Evolutionary conservation across 2,329 filamentous ascomycete species (phyloP), one percentile per base, ranked within the genome.

Genomic region (Xylaria arbuscula): DNA sequence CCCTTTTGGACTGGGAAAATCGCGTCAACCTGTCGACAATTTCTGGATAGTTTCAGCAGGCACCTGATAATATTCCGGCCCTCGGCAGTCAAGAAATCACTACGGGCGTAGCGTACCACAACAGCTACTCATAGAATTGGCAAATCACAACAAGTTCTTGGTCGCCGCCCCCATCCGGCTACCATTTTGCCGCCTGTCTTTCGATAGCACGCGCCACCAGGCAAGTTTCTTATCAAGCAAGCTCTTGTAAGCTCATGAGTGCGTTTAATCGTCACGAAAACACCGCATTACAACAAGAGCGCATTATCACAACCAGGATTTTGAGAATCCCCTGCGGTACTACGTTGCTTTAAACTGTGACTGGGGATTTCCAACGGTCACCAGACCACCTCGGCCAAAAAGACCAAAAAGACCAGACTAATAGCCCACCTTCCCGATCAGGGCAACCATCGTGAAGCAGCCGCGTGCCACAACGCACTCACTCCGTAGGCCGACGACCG

Each of bases 381-480:
- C 57, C 74, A 72, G 72, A 69, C 72, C 70, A 72, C 74, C 66
- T 76, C 72, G 72, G 72, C 66, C 71, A 66, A 66, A 60, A 72
- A 58, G 47, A 66, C 71, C 62, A 66, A 60, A 72, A 58, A 42
- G 40, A 65, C 34, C 47, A 54, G 66, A 50, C 58, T 56, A 36
- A 38, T 47, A 55, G 72, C 70, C 71, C 74, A 78, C 77, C 77
- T 78, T 76, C 76, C 76, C 68, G 74, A 77, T 75, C 68, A 73
- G 74, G 76, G 72, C 72, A 71, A 70, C 48, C 74, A 76, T 75
- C 67, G 69, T 75, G 71, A 72, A 67, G 47, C 51, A 65, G 61
- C 59, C 59, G 56, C 64, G 55, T 72, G 66, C 62, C 69, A 69
- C 71, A 73, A 55, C 64, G 13, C 61, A 40, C 53, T 62, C 45